These are phyloP conservation scores for Verticillium dahliae DNA, from an alignment of 2,329 filamentous ascomycete species.

Conservation along the genomic window DNA sequence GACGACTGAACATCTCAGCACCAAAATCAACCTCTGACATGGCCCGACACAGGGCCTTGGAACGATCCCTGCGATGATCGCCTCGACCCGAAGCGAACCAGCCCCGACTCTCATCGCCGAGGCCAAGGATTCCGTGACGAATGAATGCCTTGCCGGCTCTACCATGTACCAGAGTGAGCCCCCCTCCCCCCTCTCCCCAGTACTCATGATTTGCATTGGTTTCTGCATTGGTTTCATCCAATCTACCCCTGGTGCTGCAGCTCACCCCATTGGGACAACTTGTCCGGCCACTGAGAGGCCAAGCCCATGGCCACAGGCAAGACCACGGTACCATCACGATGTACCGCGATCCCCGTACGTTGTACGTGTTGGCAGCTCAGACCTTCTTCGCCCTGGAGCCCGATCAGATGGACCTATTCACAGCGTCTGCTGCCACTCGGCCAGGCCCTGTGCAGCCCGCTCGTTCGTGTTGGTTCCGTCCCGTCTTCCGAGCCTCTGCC, in stretches of 20 bases:
- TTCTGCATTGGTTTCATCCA: background rate
- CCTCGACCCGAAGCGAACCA: background rate
- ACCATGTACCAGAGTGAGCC: background rate
- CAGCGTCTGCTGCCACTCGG: too few species aligned
- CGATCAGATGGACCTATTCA: too few species aligned
- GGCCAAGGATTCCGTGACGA: background rate
- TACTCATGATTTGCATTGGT: background rate
- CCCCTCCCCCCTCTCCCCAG: background rate
- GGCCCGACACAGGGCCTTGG: background rate
- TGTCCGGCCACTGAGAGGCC: background rate
- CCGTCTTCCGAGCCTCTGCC: background rate
- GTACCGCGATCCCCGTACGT: background rate
- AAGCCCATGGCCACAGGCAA: background rate
- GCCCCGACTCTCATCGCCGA: background rate
- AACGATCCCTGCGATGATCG: conserved; percentile 2
- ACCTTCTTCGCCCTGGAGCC: background rate
- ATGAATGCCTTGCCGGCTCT: background rate
- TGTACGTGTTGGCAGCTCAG: background rate
- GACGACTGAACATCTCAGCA: background rate
- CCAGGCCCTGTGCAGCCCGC: background rate
- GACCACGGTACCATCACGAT: background rate
- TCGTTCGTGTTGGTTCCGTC: background rate
- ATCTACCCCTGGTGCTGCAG: background rate
- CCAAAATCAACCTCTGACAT: background rate
- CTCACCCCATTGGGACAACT: background rate